Conservation (phyloP, 2,329 filamentous ascomycete species). For the Fusarium austroafricanum region DNA sequence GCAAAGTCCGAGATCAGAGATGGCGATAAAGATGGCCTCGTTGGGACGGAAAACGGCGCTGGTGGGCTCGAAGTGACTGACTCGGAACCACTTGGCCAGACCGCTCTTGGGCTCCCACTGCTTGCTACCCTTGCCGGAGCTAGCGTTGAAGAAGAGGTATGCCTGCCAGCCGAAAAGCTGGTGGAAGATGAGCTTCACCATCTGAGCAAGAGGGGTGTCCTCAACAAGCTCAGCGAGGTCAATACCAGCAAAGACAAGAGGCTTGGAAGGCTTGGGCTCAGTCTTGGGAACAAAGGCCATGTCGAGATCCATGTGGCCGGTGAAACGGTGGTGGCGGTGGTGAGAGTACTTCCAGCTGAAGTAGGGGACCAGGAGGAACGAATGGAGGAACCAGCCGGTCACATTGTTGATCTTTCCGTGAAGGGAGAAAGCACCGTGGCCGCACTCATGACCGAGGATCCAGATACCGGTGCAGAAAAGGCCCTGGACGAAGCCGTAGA, state of each 20-base stretch:
- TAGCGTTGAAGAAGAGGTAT: constrained; percentile 71
- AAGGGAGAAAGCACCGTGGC: constrained; percentile 74
- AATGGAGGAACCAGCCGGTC: constrained; percentile 74
- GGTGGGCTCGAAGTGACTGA: constrained; percentile 71
- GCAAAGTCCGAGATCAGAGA: constrained; percentile 70
- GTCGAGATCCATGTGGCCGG: constrained; percentile 75
- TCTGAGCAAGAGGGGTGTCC: constrained; percentile 69
- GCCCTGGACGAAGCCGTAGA: constrained; percentile 73
- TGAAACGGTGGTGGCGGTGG: constrained; percentile 75
- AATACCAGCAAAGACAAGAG: constrained; percentile 52
- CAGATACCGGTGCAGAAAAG: constrained; percentile 75
- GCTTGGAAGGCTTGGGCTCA: constrained; percentile 51
- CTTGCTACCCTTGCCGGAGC: constrained; percentile 60
- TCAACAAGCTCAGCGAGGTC: constrained; percentile 67
- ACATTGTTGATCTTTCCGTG: constrained; percentile 68
- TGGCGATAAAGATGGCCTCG: constrained; percentile 66
- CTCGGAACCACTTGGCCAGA: constrained; percentile 54
- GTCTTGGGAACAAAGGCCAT: constrained; percentile 71
- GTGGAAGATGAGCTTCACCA: constrained; percentile 67
- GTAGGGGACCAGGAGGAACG: constrained; percentile 74
- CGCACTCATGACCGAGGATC: constrained; percentile 78
- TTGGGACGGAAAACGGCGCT: constrained; percentile 69
- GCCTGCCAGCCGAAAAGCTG: constrained; percentile 73
- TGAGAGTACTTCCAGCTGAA: constrained; percentile 80
- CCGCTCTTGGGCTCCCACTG: constrained; percentile 54